phyloP scores from a whole-genome alignment of 2,329 filamentous ascomycete genomes.

The Didymella glomerata region DNA sequence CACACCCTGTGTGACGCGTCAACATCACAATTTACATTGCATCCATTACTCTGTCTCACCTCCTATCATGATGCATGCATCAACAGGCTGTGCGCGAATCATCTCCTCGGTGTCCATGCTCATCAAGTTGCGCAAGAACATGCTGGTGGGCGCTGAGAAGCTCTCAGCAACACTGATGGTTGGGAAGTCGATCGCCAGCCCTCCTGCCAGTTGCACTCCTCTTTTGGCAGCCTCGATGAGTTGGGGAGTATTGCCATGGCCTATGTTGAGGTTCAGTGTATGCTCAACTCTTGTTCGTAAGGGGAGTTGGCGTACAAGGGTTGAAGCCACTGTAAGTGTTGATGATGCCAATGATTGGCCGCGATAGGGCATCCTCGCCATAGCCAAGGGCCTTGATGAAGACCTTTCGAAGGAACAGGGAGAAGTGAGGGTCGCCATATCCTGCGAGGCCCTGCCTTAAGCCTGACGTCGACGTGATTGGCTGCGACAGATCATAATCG shows the following conservation, averaged over 20 bases:
- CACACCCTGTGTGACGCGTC: constrained; percentile 64
- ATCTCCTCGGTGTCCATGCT: constrained; percentile 84
- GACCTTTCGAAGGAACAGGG: constrained; percentile 76
- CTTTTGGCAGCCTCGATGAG: constrained; percentile 75
- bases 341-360: constrained; percentile 77
- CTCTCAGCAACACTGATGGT: constrained; percentile 76
- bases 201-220: constrained; percentile 72
- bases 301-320: constrained; percentile 56
- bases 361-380: constrained; percentile 73
- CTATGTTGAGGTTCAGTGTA: background rate
- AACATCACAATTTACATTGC: background rate
- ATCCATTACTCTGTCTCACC: constrained; percentile 52
- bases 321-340: constrained; percentile 79
- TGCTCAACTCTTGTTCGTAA: background rate
- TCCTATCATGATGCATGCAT: constrained; percentile 73
- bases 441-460: constrained; percentile 71
- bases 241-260: constrained; percentile 75
- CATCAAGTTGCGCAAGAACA: constrained; percentile 79
- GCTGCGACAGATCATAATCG: constrained; percentile 67
- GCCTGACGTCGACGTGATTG: constrained; percentile 60
- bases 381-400: constrained; percentile 82
- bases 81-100: constrained; percentile 74
- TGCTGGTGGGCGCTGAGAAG: constrained; percentile 75
- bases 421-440: constrained; percentile 79
- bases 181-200: constrained; percentile 75